These are phyloP conservation scores for Eutreptiella sp. DNA, from an alignment of 208 protist species.

Conservation along the genomic window DNA sequence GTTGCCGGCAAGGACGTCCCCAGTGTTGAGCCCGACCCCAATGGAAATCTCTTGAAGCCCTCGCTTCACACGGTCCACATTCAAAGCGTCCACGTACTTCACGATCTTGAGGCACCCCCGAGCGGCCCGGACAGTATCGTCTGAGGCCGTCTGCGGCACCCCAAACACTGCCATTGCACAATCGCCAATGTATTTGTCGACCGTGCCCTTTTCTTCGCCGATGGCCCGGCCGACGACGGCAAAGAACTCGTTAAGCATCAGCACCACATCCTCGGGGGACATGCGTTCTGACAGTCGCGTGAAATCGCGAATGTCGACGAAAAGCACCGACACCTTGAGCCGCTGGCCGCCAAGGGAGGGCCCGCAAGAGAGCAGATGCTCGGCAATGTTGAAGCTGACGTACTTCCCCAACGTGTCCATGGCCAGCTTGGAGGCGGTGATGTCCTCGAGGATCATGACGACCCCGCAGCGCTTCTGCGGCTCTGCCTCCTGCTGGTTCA, in stretches of 20 bases:
- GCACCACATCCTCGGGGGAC: conserved; percentile 19
- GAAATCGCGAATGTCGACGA: conserved; percentile 43
- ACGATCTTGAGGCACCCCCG: conserved; percentile 26
- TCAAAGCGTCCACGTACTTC: conserved; percentile 11
- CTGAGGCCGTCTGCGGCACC: conserved; percentile 12
- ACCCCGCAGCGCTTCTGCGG: too few species aligned
- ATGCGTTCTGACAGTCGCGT: conserved; percentile 38
- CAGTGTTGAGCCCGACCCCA: conserved; percentile 52
- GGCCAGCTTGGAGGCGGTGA: neutral
- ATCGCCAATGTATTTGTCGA: conserved; percentile 53
- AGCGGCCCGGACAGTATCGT: conserved; percentile 35
- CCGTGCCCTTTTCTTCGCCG: conserved; percentile 28
- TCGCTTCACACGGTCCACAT: conserved; percentile 9
- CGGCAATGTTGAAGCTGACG: conserved; percentile 15
- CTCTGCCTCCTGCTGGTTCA: too few species aligned
- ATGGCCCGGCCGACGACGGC: conserved; percentile 19
- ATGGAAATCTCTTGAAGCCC: conserved; percentile 23
- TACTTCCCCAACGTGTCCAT: conserved; percentile 19
- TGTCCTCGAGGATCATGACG: conserved; percentile 20
- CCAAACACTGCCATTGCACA: conserved; percentile 42
- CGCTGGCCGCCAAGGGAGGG: conserved; percentile 20
- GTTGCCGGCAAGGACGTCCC: conserved; percentile 38
- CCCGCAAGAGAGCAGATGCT: conserved; percentile 2
- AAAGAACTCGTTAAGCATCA: conserved; percentile 44
- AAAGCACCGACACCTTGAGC: conserved; percentile 36